Evolutionary conservation across 306 rosid genomes (phyloP), one percentile per base, ranked within the genome.

Genomic region (Potentilla sterilis): DNA sequence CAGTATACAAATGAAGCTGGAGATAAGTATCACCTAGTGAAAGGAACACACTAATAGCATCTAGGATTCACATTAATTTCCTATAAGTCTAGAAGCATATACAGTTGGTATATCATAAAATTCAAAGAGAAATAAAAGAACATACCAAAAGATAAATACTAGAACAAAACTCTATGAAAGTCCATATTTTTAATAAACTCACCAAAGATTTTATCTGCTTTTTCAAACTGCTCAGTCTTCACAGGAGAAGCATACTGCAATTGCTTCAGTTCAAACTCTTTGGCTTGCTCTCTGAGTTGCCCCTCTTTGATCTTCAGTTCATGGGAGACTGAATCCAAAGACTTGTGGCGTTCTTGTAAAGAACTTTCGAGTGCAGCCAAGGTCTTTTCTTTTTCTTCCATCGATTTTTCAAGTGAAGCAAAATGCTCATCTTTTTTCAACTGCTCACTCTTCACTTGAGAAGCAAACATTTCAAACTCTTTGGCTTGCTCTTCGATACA

Each of bases 141-240:
- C 71, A 18, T 19, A n/a, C 34, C 9, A 32, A 38, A 41, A n/a
- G 4, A 67, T 62, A 67, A 16, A 67, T 65, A 34, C 37, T 0
- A 62, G 47, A 32, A 37, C 24, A 22, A 11, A 54, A 63, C 28
- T 16, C 57, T 37, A 41, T 52, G 55, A 65, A 55, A 72, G 44
- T 21, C 38, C 61, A 32, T 46, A 37, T 41, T 79, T 63, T 69
- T 47, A 75, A 14, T 4, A 63, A 9, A 63, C n/a, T 35, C 5
- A 63, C 97, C 89, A 15, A 70, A 76, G 51, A 87, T 67, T 64
- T 80, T 80, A 65, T 83, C 78, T 6, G 73, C 35, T 9, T 6
- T 22, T 21, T 57, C 35, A 4, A 22, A 57, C 15, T 4, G 14
- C 51, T 78, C 75, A 54, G 22, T 47, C 18, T 15, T 48, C 46